Percentiles rank a stretch among this genome's conserved stretches.
Conservation (phyloP, 2,329 filamentous ascomycete species). For the Pseudohalonectria lignicola region DNA sequence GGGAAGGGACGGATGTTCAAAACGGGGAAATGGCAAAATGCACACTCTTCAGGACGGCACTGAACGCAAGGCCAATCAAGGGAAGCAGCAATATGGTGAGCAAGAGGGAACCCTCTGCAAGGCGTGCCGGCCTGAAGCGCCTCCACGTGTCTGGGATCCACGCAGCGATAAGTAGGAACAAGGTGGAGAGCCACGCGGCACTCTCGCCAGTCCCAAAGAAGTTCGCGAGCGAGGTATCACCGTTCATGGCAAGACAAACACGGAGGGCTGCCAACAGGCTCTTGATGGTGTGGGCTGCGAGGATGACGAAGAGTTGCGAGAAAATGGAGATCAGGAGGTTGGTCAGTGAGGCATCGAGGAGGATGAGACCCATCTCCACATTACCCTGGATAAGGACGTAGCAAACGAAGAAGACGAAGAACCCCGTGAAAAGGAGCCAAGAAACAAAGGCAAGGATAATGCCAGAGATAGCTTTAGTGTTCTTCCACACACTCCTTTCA, state of each 20-base stretch:
- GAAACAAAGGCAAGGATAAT: neutral
- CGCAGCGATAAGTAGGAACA: slow-evolving; percentile 5
- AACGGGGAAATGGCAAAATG: too few species aligned
- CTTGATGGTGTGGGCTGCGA: slow-evolving; percentile 5
- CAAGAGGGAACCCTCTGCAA: neutral
- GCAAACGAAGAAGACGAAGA: slow-evolving; percentile 5
- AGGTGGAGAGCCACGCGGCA: slow-evolving; percentile 3
- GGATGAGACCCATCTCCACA: slow-evolving; percentile 4
- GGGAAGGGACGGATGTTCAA: too few species aligned
- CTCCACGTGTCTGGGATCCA: slow-evolving; percentile 6
- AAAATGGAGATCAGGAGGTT: slow-evolving; percentile 6
- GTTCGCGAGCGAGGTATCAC: neutral
- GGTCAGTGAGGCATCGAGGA: slow-evolving; percentile 6
- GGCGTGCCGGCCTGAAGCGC: neutral
- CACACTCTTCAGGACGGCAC: slow-evolving; percentile 8
- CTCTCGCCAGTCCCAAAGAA: slow-evolving; percentile 5
- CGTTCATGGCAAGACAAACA: neutral
- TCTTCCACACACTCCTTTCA: neutral
- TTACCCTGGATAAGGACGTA: slow-evolving; percentile 5
- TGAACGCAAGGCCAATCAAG: slow-evolving; percentile 5
- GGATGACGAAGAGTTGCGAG: slow-evolving; percentile 6
- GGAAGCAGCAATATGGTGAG: slow-evolving; percentile 4
- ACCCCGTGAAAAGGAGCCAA: slow-evolving; percentile 1
- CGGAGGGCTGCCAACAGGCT: slow-evolving; percentile 1
- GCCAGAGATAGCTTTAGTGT: neutral